phyloP scores from a whole-genome alignment of 768 basidiomycete genomes.

The Mycena albidolilacea region DNA sequence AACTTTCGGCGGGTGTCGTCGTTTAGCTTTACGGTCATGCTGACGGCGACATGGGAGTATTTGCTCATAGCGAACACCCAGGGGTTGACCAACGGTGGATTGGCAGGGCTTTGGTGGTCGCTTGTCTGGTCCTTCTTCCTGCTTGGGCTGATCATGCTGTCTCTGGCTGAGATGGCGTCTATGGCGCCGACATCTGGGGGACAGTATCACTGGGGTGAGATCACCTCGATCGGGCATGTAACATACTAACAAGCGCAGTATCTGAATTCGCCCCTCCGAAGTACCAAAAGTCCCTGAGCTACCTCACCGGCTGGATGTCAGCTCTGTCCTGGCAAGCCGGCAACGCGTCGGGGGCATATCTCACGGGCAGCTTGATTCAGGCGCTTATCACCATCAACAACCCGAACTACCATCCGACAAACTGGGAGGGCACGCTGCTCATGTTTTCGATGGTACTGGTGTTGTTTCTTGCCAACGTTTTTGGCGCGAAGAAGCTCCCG shows the following conservation, averaged over 20 bases:
- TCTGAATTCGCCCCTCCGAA: conserved; percentile 33
- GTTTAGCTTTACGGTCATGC: conserved; percentile 33
- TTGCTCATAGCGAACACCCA: conserved; percentile 32
- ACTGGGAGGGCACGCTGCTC: conserved; percentile 28
- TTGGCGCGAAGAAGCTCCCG: conserved; percentile 34
- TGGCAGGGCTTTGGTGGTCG: conserved; percentile 32
- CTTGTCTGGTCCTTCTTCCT: conserved; percentile 34
- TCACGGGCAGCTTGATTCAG: conserved; percentile 32
- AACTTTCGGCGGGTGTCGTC: conserved; percentile 33
- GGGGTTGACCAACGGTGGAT: conserved; percentile 32
- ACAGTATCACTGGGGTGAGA: conserved; percentile 34
- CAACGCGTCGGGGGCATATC: conserved; percentile 31
- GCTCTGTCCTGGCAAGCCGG: conserved; percentile 33
- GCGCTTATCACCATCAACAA: conserved; percentile 31
- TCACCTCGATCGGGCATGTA: conserved; percentile 31
- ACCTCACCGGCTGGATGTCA: conserved; percentile 33
- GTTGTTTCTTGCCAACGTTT: conserved; percentile 32
- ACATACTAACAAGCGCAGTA: conserved; percentile 30
- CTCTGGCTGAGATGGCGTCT: conserved; percentile 33
- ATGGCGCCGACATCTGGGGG: conserved; percentile 32
- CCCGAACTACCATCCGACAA: conserved; percentile 30
- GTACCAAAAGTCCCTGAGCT: conserved; percentile 32
- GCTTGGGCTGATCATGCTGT: conserved; percentile 33
- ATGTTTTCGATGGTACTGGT: conserved; percentile 33
- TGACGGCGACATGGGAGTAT: conserved; percentile 34